These are phyloP conservation scores for Actinomortierella wolfii DNA, from an alignment of 371 early-diverging fungal genomes.

Conservation along the genomic window DNA sequence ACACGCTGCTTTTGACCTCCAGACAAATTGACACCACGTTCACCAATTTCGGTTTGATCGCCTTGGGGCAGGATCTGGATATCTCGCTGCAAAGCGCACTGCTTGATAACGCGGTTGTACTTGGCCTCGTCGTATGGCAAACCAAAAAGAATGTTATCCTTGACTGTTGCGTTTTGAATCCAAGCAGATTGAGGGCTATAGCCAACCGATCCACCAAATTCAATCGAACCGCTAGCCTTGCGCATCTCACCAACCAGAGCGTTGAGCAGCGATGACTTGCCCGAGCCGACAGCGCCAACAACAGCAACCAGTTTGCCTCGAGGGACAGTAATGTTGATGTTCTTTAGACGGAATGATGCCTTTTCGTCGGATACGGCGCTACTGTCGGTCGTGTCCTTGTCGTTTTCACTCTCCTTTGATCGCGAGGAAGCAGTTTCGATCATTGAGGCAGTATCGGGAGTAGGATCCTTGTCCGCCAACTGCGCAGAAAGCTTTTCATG, in stretches of 20 bases:
- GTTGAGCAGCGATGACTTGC: conserved; percentile 39
- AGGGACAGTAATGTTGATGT: conserved; percentile 33
- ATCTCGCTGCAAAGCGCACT: conserved; percentile 67
- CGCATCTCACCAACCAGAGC: conserved; percentile 50
- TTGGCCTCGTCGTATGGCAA: conserved; percentile 48
- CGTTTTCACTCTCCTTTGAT: neutral
- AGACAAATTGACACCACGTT: conserved; percentile 85
- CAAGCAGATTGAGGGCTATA: conserved; percentile 69
- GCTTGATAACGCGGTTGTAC: conserved; percentile 53
- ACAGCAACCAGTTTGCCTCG: conserved; percentile 26
- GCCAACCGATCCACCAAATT: conserved; percentile 49
- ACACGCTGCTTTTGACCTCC: conserved; percentile 88
- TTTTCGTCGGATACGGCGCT: conserved; percentile 20
- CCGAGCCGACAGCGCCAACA: conserved; percentile 51
- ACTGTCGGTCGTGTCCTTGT: neutral
- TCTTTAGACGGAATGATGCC: conserved; percentile 25
- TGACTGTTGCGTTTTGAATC: conserved; percentile 67
- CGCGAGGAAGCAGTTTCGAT: conserved; percentile 23
- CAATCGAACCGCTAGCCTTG: conserved; percentile 33
- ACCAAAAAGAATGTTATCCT: conserved; percentile 75
- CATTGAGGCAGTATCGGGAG: conserved; percentile 54
- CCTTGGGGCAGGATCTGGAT: conserved; percentile 71
- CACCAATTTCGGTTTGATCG: conserved; percentile 90
- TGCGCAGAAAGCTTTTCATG: conserved; percentile 39
- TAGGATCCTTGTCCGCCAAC: conserved; percentile 35